phyloP scores from a whole-genome alignment of 352 stramenopile species.

The Pythium aristosporum region DNA sequence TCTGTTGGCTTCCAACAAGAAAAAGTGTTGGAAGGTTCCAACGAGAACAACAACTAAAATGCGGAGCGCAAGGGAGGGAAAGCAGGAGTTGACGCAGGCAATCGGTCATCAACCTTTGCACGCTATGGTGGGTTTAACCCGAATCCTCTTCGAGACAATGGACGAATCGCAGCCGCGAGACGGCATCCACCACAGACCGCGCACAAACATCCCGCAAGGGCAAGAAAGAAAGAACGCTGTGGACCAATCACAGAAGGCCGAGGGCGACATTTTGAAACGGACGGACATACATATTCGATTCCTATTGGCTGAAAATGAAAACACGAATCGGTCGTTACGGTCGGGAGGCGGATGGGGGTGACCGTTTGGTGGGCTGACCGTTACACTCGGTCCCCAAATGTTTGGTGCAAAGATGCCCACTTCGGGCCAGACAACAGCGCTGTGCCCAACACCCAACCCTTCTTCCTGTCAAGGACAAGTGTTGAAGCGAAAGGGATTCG shows the following conservation, averaged over 20 bases:
- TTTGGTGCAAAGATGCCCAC: not conserved
- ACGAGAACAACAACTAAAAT: conserved; percentile 7
- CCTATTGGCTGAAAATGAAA: conserved; percentile 19
- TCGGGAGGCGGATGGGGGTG: conserved; percentile 15
- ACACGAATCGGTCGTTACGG: conserved; percentile 12
- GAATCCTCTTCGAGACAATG: conserved; percentile 11
- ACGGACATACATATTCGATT: conserved; percentile 3
- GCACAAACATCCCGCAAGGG: not conserved
- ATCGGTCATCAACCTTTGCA: not conserved
- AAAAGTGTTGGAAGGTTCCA: conserved; percentile 8
- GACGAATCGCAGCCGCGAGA: not conserved
- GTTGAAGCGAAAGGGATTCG: conserved; percentile 20
- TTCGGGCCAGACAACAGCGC: not conserved
- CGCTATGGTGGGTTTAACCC: conserved; percentile 14
- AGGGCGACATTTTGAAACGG: conserved; percentile 25
- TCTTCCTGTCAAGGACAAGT: conserved; percentile 12
- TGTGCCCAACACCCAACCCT: conserved; percentile 12
- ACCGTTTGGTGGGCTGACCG: conserved; percentile 8
- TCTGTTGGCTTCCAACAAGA: not conserved
- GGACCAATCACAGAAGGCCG: conserved; percentile 8
- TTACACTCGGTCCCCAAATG: conserved; percentile 20
- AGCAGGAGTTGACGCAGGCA: not conserved
- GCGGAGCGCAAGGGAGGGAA: not conserved
- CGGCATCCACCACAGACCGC: not conserved
- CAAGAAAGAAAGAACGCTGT: conserved; percentile 6